These are phyloP conservation scores for Tylopilus felleus DNA, from an alignment of 768 basidiomycete genomes.

Conservation along the genomic window DNA sequence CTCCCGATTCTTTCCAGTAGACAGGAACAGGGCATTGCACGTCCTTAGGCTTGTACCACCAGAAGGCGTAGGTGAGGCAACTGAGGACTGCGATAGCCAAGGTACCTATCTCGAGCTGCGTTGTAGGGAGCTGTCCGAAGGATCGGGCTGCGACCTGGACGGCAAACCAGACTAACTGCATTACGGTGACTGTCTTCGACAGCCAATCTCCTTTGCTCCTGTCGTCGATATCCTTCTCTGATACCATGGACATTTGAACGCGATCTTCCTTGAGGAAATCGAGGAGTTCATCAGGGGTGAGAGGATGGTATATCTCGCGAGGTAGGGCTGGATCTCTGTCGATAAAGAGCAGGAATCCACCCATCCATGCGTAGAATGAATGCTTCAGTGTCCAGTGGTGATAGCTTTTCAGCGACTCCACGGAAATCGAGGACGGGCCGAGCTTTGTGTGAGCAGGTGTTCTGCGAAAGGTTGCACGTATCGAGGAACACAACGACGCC, in stretches of 20 bases:
- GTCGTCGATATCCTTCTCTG: background rate
- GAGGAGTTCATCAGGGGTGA: background rate
- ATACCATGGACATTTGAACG: background rate
- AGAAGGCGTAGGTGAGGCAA: background rate
- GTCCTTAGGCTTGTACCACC: background rate
- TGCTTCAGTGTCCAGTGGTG: background rate
- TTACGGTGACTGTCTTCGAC: background rate
- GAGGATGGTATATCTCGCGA: background rate
- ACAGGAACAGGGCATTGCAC: background rate
- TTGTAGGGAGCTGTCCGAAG: background rate
- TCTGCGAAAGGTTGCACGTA: background rate
- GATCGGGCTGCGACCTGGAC: background rate
- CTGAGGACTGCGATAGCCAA: background rate
- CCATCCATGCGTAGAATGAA: background rate
- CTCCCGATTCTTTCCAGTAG: background rate
- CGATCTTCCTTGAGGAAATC: background rate
- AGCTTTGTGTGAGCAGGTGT: background rate
- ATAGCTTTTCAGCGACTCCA: background rate
- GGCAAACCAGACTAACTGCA: background rate
- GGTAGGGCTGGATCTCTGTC: background rate
- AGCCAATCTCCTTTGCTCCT: background rate
- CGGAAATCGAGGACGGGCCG: background rate
- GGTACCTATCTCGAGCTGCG: background rate
- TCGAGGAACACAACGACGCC: background rate
- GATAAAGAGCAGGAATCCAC: background rate